Percentiles rank a stretch among this genome's conserved stretches.
Conservation (phyloP, 768 basidiomycete species). For the Mycena leptocephala region DNA sequence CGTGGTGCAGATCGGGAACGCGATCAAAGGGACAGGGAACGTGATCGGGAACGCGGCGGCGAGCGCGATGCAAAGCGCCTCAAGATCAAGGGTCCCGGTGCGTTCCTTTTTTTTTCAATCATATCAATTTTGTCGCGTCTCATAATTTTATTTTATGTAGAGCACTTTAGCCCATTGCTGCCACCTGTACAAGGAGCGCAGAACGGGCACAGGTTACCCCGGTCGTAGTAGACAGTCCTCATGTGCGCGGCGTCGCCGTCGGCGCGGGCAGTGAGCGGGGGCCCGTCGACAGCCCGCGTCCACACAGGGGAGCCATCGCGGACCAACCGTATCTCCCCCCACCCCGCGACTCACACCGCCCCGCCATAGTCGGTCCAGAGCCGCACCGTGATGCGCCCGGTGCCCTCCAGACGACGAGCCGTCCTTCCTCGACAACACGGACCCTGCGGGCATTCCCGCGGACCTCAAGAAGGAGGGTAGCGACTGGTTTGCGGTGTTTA, state of each 20-base stretch:
- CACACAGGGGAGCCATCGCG: not conserved
- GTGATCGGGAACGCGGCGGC: conserved; percentile 64
- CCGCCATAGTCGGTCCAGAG: not conserved
- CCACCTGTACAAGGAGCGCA: conserved; percentile 18
- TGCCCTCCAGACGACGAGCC: not conserved
- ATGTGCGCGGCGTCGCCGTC: not conserved
- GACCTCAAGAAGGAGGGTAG: conserved; percentile 76
- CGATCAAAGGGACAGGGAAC: conserved; percentile 30
- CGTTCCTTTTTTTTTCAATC: not conserved
- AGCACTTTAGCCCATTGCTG: conserved; percentile 25
- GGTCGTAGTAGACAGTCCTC: conserved; percentile 16
- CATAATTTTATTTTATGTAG: not conserved
- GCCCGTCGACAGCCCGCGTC: conserved; percentile 21
- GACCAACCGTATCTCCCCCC: conserved; percentile 10
- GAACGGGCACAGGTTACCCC: conserved; percentile 5
- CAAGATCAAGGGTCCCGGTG: conserved; percentile 59
- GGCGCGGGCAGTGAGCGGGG: not conserved
- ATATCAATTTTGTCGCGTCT: not conserved
- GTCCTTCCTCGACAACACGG: conserved; percentile 61
- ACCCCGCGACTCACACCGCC: not conserved
- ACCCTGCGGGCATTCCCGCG: conserved; percentile 61
- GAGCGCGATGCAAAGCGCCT: conserved; percentile 75
- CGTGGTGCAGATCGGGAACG: conserved; percentile 32
- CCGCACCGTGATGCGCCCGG: not conserved
- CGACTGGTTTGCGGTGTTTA: conserved; percentile 93